phyloP scores from a whole-genome alignment of 1,139 yeast species.

The Taphrina betulina region DNA sequence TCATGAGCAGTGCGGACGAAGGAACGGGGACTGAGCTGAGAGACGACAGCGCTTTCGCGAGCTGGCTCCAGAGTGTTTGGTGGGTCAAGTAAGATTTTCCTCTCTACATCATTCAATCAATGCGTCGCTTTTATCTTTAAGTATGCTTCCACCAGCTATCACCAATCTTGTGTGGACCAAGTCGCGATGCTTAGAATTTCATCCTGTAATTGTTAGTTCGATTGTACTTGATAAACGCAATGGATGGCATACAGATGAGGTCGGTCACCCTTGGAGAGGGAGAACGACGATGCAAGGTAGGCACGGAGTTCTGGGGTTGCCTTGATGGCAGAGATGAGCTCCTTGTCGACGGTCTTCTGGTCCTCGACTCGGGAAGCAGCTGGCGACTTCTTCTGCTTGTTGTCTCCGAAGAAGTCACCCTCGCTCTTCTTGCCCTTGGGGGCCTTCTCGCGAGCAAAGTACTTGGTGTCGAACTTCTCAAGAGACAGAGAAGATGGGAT shows the following conservation, averaged over 20 bases:
- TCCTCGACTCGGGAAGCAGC: slow-evolving; percentile 96
- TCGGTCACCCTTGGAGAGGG: slow-evolving; percentile 96
- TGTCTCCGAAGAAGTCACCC: slow-evolving; percentile 92
- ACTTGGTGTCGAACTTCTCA: slow-evolving; percentile 88
- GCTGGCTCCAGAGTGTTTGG: not conserved
- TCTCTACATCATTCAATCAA: not conserved
- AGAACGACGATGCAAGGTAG: slow-evolving; percentile 95
- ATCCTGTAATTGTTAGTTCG: too few species aligned
- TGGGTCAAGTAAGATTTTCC: not conserved
- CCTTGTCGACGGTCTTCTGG: slow-evolving; percentile 95
- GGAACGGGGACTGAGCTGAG: not conserved
- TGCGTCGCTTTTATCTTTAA: not conserved
- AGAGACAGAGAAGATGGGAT: slow-evolving; percentile 73
- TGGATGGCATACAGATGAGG: slow-evolving; percentile 99
- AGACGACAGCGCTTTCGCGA: not conserved
- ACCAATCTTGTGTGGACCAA: too few species aligned
- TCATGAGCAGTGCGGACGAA: too few species aligned
- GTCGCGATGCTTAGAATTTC: slow-evolving; percentile 10
- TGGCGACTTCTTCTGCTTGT: slow-evolving; percentile 73
- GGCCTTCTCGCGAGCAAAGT: slow-evolving; percentile 95
- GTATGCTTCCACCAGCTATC: not conserved
- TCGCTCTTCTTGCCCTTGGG: slow-evolving; percentile 67
- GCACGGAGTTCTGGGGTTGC: slow-evolving; percentile 97
- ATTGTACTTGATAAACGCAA: too few species aligned
- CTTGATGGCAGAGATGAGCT: slow-evolving; percentile 90